Conservation (phyloP, 2,329 filamentous ascomycete genomes). For the Purpureocillium takamizusanense region DNA sequence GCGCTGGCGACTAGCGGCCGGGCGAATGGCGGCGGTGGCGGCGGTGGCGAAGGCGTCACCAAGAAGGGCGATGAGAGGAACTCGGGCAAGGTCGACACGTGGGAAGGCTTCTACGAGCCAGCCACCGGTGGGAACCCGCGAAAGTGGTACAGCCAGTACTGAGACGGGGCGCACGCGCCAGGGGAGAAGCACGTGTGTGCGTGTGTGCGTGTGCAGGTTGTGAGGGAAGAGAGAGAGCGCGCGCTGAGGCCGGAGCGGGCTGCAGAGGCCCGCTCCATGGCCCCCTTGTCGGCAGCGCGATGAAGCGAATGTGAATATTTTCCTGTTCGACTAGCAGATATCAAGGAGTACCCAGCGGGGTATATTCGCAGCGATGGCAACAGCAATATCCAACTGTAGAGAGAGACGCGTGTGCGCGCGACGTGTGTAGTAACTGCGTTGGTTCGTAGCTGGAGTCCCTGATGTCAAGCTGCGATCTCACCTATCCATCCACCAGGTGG, state of each 20-base stretch:
- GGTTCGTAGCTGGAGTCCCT: too few species aligned
- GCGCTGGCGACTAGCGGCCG: too few species aligned
- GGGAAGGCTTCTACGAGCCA: slow-evolving; percentile 7
- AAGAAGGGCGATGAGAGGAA: neutral
- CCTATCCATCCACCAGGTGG: too few species aligned
- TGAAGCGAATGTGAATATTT: neutral
- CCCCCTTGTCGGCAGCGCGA: slow-evolving; percentile 2
- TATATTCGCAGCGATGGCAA: neutral
- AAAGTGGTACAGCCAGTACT: slow-evolving; percentile 1
- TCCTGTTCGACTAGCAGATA: slow-evolving; percentile 7
- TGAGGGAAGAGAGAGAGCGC: too few species aligned
- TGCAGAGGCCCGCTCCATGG: too few species aligned
- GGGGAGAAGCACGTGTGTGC: neutral
- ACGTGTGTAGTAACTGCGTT: too few species aligned
- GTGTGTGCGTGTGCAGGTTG: neutral
- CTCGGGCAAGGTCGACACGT: slow-evolving; percentile 6
- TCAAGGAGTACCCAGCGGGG: neutral
- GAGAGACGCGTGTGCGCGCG: too few species aligned
- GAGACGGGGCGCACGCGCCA: neutral
- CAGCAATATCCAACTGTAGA: too few species aligned
- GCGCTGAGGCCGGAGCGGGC: too few species aligned
- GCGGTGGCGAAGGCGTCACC: neutral
- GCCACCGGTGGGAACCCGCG: slow-evolving; percentile 2
- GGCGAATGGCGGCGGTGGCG: neutral
- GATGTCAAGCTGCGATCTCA: too few species aligned